Evolutionary conservation across 2,329 filamentous ascomycete species (phyloP).

Genomic region (Fusarium citri): DNA sequence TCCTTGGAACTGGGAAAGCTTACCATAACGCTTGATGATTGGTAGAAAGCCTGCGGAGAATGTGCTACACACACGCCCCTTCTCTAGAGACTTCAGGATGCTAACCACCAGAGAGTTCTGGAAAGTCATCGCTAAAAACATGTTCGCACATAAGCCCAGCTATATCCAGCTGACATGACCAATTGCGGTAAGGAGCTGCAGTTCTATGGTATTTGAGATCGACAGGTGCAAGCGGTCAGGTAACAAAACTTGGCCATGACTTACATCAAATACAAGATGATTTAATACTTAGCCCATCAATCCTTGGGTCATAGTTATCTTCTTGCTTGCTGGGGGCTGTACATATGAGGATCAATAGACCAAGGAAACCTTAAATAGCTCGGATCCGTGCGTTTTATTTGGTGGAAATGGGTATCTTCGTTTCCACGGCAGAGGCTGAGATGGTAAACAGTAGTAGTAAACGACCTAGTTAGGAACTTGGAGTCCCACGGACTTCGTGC

Average conservation of each 20-base stretch:
- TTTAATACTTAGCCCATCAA: not conserved
- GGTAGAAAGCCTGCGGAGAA: slow-evolving; percentile 6
- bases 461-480: not conserved
- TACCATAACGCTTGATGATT: slow-evolving; percentile 18
- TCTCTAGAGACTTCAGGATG: not conserved
- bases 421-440: slow-evolving; percentile 2
- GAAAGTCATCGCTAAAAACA: not conserved
- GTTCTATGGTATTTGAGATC: not conserved
- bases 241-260: not conserved
- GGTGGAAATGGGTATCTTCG: not conserved
- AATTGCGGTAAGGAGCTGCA: not conserved
- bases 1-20: slow-evolving; percentile 27
- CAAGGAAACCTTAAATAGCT: not conserved
- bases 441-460: not conserved
- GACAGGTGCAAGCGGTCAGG: not conserved
- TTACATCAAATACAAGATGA: not conserved
- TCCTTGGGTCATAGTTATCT: not conserved
- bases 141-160: not conserved
- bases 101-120: slow-evolving; percentile 11
- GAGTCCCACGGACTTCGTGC: slow-evolving; percentile 11
- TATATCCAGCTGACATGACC: not conserved
- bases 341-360: not conserved
- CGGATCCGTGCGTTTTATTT: not conserved
- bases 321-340: not conserved
- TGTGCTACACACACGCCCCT: not conserved